Evolutionary conservation across 208 protist genomes (phyloP), one percentile per base, ranked within the genome.

Genomic region (Zelonia costaricensis): DNA sequence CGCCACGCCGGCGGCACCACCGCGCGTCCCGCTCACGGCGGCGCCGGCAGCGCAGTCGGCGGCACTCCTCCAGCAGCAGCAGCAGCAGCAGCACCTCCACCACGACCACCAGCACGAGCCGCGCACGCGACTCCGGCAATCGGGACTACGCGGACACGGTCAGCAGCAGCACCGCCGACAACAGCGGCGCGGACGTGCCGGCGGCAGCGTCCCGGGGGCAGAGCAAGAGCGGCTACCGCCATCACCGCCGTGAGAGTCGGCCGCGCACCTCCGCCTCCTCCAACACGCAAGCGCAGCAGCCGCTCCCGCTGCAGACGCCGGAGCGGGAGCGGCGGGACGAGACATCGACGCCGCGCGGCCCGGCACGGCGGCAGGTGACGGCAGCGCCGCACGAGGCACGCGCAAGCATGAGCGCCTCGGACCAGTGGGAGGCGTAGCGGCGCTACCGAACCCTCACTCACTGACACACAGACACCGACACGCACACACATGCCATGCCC

Each of bases 101-200:
- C 58, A 61, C 28, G 27, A 49, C 28, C 40, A 33, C 28, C 20
- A 42, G 9, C 20, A 39, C 8, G 9, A 64, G 46, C n/a, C 47
- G 7, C 33, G 4, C 33, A 38, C 33, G 33, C 4, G 33, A 38
- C 33, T 38, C 33, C 33, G 33, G 33, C 33, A n/a, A 8, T 15
- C 8, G 15, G 4, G 42, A 46, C 9, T 5, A 46, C 20, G 42
- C n/a, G n/a, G 42, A 58, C 43, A 67, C 49, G 7, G 61, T 67
- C 3, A 67, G 61, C 42, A 67, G 61, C 61, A 67, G 49, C 33
- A 67, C 61, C 3, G 58, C 51, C 4, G 49, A 35, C 1, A 31
- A 52, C 61, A 67, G 61, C 23, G 12, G 36, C 31, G 22, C 48
- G 6, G 30, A n/a, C n/a, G n/a, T n/a, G n/a, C n/a, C n/a, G n/a